Percentiles rank a stretch among this genome's conserved stretches.
These are phyloP conservation scores for Emmonsia crescens DNA, from an alignment of 2,329 filamentous ascomycete species.

Conservation along the genomic window DNA sequence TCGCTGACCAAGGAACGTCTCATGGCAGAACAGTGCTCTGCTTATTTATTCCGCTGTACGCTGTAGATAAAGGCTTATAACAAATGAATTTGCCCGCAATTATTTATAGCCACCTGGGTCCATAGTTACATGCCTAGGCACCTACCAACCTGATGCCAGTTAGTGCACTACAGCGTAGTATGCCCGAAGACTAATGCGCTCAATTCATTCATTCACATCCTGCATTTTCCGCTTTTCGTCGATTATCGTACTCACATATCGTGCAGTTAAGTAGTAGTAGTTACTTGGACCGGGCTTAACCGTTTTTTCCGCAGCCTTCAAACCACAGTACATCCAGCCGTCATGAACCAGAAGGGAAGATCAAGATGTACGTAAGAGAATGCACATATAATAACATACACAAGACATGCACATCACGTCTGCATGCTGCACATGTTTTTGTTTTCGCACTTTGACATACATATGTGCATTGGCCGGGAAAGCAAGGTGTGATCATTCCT, in stretches of 20 bases:
- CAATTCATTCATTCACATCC: not conserved
- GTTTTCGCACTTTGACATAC: not conserved
- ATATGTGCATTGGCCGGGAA: not conserved
- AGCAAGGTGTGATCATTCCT: not conserved
- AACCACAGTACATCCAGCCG: not conserved
- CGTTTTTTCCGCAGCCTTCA: not conserved
- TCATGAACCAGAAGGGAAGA: not conserved
- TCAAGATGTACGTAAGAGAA: not conserved
- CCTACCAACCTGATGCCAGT: not conserved
- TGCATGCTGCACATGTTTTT: not conserved
- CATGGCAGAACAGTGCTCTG: not conserved
- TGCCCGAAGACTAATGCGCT: not conserved
- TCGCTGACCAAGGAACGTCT: not conserved
- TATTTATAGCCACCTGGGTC: too few relatives aligned
- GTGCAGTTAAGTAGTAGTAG: too few relatives aligned
- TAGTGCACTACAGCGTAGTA: too few relatives aligned
- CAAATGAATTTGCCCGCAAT: too few relatives aligned
- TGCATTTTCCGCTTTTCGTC: not conserved
- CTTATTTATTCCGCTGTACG: too few relatives aligned
- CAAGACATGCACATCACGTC: not conserved
- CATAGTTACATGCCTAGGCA: not conserved
- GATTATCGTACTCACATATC: not conserved
- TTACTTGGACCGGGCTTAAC: not conserved
- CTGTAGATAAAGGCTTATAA: too few relatives aligned
- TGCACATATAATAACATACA: not conserved